phyloP scores from a whole-genome alignment of 257 asterid species.

The Hygrophila difformis region DNA sequence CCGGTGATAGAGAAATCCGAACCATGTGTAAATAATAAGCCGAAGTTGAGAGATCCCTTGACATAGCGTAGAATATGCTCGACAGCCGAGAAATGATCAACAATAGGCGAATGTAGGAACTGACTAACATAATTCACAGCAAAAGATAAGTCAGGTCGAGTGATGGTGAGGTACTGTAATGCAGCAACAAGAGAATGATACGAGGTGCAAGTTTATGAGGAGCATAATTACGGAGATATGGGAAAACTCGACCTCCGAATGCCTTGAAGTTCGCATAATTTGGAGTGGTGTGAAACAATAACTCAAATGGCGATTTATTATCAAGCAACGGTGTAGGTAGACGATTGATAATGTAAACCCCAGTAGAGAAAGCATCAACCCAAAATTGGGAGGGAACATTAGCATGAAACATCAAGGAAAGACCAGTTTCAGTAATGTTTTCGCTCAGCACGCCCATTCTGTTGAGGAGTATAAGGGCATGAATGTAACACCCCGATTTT shows the following conservation, averaged over 20 bases:
- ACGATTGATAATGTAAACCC: not conserved
- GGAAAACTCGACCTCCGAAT: not conserved
- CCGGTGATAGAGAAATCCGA: too few species aligned
- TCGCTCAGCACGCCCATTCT: not conserved
- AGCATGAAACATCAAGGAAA: not conserved
- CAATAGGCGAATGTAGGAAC: too few species aligned
- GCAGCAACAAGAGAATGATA: too few species aligned
- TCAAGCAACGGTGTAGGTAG: not conserved
- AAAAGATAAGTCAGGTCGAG: too few species aligned
- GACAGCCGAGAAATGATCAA: too few species aligned
- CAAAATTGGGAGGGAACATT: not conserved
- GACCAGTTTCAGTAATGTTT: not conserved
- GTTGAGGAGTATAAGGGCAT: not conserved
- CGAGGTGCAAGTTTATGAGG: not conserved
- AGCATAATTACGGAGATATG: not conserved
- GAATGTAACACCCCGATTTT: too few species aligned
- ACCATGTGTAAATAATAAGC: too few species aligned
- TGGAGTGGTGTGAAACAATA: not conserved
- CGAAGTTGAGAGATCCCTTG: too few species aligned
- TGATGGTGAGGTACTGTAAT: too few species aligned
- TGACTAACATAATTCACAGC: too few species aligned
- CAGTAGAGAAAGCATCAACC: not conserved
- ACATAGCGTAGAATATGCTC: too few species aligned
- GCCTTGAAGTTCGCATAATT: not conserved
- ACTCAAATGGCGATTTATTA: not conserved